phyloP scores from a whole-genome alignment of 2,329 filamentous ascomycete genomes.

The Cryphonectria japonica region DNA sequence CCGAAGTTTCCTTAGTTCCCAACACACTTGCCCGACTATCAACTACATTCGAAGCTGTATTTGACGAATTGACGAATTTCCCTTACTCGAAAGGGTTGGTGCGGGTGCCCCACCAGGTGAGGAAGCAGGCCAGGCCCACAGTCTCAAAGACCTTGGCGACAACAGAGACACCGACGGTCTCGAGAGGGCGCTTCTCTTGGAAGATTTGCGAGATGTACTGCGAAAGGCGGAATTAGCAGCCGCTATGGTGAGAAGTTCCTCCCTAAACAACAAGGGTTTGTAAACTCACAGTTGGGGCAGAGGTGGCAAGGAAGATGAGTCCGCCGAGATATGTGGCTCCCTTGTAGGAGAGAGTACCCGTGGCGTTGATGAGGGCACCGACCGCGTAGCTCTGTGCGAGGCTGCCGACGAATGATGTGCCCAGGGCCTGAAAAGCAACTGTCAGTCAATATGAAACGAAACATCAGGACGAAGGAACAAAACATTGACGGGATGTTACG shows the following conservation, averaged over 20 bases:
- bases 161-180: conserved; percentile 85
- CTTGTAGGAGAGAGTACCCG: conserved; percentile 94
- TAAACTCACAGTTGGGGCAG: conserved; percentile 79
- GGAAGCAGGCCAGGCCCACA: conserved; percentile 85
- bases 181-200: conserved; percentile 88
- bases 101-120: conserved; percentile 97
- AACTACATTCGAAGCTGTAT: too few species aligned
- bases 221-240: conserved; percentile 21
- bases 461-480: not conserved
- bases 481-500: conserved; percentile 51
- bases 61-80: too few species aligned
- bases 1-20: not conserved
- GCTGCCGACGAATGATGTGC: conserved; percentile 82
- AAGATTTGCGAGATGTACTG: conserved; percentile 86
- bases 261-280: not conserved
- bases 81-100: conserved; percentile 87
- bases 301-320: conserved; percentile 88
- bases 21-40: not conserved
- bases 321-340: conserved; percentile 91
- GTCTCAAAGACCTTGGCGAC: conserved; percentile 90
- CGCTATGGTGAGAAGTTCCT: not conserved
- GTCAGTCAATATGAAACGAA: not conserved
- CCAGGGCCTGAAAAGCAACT: conserved; percentile 6
- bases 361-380: conserved; percentile 90
- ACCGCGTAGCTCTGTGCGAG: conserved; percentile 89